Percentiles rank a stretch among this genome's conserved stretches.
These are phyloP conservation scores for Leishmania guyanensis DNA, from an alignment of 208 protist species.

Conservation along the genomic window DNA sequence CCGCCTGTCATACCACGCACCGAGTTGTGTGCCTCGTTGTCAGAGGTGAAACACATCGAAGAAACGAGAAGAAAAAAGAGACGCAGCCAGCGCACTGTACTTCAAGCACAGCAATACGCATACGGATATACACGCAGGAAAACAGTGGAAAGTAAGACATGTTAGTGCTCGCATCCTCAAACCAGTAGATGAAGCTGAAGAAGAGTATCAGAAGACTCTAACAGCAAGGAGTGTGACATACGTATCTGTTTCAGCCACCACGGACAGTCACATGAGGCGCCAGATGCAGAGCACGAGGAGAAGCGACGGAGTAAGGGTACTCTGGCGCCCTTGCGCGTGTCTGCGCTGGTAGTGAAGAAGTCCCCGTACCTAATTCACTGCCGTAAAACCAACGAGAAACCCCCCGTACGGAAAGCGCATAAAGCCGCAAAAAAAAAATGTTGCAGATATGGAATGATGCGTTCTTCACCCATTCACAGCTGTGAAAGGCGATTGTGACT, in stretches of 20 bases:
- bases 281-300: background rate
- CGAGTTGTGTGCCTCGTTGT: background rate
- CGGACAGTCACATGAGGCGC: background rate
- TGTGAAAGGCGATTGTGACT: background rate
- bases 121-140: background rate
- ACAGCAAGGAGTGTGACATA: background rate
- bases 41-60: background rate
- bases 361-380: background rate
- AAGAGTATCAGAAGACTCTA: background rate
- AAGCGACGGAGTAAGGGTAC: background rate
- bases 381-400: background rate
- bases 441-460: background rate
- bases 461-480: background rate
- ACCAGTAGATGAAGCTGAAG: background rate
- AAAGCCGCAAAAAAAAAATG: background rate
- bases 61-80: background rate
- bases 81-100: background rate
- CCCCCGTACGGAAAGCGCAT: background rate
- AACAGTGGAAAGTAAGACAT: background rate
- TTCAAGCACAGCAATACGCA: background rate
- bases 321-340: background rate
- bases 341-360: background rate
- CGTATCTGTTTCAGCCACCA: background rate
- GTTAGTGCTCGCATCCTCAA: background rate
- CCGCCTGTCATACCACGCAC: background rate